These are phyloP conservation scores for Nectriaceae sp. DNA, from an alignment of 2,329 filamentous ascomycete species.

Conservation along the genomic window DNA sequence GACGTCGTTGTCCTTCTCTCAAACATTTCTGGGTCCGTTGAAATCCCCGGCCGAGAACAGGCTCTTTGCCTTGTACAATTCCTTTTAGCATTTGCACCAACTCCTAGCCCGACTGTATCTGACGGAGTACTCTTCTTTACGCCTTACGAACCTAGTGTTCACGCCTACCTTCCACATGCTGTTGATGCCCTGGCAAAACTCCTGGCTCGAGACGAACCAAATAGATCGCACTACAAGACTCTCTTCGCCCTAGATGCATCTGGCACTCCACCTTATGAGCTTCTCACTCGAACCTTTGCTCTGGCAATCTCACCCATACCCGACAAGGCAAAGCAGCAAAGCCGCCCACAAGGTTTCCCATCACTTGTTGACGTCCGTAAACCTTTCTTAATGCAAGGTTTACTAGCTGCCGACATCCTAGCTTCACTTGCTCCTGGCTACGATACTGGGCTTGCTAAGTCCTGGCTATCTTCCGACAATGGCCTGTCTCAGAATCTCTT, in stretches of 20 bases:
- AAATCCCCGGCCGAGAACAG: constrained; percentile 84
- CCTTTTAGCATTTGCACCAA: constrained; percentile 84
- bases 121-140: constrained; percentile 72
- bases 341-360: constrained; percentile 60
- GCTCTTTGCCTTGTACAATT: constrained; percentile 86
- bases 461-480: constrained; percentile 82
- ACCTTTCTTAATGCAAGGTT: constrained; percentile 86
- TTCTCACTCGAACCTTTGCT: constrained; percentile 84
- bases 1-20: constrained; percentile 87
- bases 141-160: constrained; percentile 75
- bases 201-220: constrained; percentile 89
- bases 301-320: constrained; percentile 85
- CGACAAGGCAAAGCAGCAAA: constrained; percentile 55
- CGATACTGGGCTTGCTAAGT: constrained; percentile 72
- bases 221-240: constrained; percentile 78
- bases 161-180: constrained; percentile 86
- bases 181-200: constrained; percentile 91
- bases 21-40: constrained; percentile 79
- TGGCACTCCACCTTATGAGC: constrained; percentile 68
- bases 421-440: constrained; percentile 70
- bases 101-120: constrained; percentile 63
- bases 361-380: constrained; percentile 80
- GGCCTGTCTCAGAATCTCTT: constrained; percentile 82
- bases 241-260: constrained; percentile 76
- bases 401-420: constrained; percentile 87